phyloP scores from a whole-genome alignment of 305 asterid genomes.

The Fraxinus albicans region DNA sequence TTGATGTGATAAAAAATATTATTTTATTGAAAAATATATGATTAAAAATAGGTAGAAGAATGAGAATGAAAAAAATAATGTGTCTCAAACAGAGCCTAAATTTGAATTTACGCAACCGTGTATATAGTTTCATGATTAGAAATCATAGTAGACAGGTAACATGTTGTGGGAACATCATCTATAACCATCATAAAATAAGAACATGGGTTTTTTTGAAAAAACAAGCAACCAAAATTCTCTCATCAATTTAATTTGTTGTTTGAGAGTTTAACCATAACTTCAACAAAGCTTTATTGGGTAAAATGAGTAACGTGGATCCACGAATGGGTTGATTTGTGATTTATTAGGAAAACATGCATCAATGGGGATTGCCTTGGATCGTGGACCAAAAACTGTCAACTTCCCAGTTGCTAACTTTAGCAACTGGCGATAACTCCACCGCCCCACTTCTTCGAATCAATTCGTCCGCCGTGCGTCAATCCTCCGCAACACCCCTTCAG shows the following conservation, averaged over 20 bases:
- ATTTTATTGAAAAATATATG: no score
- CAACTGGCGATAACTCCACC: conserved; percentile 29
- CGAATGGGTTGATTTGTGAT: neutral
- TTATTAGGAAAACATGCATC: neutral
- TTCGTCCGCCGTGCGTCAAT: neutral
- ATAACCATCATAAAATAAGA: neutral
- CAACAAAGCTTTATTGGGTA: neutral
- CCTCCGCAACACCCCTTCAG: conserved; percentile 21
- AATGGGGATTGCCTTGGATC: conserved; percentile 16
- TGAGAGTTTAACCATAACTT: neutral
- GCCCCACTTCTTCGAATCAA: neutral
- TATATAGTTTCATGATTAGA: neutral
- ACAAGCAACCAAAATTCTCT: neutral
- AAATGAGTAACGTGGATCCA: neutral
- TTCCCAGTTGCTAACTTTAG: neutral
- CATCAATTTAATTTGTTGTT: neutral
- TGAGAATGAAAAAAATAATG: no score
- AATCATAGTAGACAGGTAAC: neutral
- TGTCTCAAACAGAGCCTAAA: no score
- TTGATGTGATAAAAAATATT: no score
- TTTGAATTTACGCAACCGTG: neutral
- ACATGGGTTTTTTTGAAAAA: neutral
- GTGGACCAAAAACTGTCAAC: conserved; percentile 23
- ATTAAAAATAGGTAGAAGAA: no score
- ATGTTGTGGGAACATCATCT: neutral